Conservation (phyloP, 2,329 filamentous ascomycete genomes). For the Botrytis squamosa region DNA sequence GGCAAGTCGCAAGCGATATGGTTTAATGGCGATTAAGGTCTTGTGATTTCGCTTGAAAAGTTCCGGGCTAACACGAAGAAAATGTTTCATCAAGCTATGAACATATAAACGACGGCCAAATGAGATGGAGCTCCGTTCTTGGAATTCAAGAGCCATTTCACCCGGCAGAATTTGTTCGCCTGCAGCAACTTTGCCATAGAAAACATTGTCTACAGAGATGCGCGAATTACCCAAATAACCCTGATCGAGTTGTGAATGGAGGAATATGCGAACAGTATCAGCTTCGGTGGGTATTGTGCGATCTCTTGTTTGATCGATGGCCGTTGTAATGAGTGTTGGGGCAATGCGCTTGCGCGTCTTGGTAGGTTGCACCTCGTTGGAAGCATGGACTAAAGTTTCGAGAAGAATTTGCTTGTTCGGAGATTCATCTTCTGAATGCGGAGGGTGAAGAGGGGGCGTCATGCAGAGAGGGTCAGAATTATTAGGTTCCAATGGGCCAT, state of each 20-base stretch:
- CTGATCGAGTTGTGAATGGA: conserved; percentile 20
- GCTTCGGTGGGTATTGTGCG: conserved; percentile 32
- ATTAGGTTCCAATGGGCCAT: background rate
- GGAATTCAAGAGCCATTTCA: conserved; percentile 35
- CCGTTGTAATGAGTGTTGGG: conserved; percentile 34
- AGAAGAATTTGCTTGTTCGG: background rate
- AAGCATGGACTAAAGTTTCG: too few species aligned
- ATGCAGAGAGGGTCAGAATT: background rate
- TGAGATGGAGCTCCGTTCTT: conserved; percentile 38
- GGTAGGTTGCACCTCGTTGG: conserved; percentile 1
- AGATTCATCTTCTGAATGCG: background rate
- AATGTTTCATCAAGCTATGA: conserved; percentile 43
- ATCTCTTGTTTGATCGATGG: conserved; percentile 28
- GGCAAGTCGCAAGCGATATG: conserved; percentile 35
- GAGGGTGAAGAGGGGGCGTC: background rate
- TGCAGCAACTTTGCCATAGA: conserved; percentile 40
- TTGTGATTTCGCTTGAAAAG: conserved; percentile 27
- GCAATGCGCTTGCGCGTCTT: conserved; percentile 40
- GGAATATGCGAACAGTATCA: conserved; percentile 23
- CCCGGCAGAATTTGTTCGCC: conserved; percentile 36
- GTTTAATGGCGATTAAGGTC: conserved; percentile 30
- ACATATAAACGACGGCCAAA: conserved; percentile 48
- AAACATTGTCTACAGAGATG: conserved; percentile 43
- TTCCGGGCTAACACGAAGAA: conserved; percentile 38
- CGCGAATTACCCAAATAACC: conserved; percentile 43